Evolutionary conservation across 2,329 filamentous ascomycete species (phyloP).

Genomic region (Cercospora nicotianae): DNA sequence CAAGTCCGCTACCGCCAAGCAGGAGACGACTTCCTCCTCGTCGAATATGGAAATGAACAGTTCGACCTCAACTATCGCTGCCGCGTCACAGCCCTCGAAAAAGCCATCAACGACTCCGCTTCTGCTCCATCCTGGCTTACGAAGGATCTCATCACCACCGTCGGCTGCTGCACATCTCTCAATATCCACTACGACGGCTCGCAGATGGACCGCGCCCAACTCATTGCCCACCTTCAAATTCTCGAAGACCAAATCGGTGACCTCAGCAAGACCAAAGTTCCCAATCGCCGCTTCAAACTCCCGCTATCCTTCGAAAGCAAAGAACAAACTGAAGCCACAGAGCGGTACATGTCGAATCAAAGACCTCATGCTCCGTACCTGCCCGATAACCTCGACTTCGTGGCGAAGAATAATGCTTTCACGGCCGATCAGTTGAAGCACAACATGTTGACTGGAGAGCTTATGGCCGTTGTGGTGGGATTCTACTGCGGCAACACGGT

Average conservation of each 20-base stretch:
- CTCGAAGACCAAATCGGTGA: constrained; percentile 48
- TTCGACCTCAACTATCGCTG: constrained; percentile 60
- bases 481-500: constrained; percentile 58
- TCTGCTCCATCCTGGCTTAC: constrained; percentile 43
- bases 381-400: constrained; percentile 62
- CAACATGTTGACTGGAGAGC: constrained; percentile 52
- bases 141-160: constrained; percentile 51
- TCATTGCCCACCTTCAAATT: constrained; percentile 42
- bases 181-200: constrained; percentile 45
- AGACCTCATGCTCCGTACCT: constrained; percentile 62
- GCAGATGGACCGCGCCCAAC: constrained; percentile 39
- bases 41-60: constrained; percentile 59
- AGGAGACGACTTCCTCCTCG: constrained; percentile 54
- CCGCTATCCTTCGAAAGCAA: constrained; percentile 47
- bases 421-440: constrained; percentile 51
- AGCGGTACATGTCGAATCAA: constrained; percentile 63
- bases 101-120: constrained; percentile 44
- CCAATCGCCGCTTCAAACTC: constrained; percentile 46
- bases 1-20: constrained; percentile 41
- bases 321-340: constrained; percentile 53
- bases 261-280: constrained; percentile 43
- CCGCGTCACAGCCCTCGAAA: constrained; percentile 56
- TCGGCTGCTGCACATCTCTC: constrained; percentile 53
- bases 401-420: constrained; percentile 57
- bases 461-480: constrained; percentile 56